Conservation (phyloP, 805 yeast genomes). For the Zygosaccharomyces bailii region DNA sequence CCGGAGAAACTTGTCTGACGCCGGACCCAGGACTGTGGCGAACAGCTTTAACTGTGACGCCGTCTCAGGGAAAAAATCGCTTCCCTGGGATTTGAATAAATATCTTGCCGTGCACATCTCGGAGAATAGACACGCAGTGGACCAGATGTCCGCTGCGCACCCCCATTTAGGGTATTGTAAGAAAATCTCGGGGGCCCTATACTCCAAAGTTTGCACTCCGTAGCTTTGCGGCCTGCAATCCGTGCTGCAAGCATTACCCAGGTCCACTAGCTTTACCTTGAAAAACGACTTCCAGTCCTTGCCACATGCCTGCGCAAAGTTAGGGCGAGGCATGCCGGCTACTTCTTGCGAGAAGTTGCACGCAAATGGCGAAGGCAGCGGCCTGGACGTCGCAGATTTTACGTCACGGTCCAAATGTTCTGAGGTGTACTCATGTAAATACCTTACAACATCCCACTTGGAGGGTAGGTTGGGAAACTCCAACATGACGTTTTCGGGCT, state of each 20-base stretch:
- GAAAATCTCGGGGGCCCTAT: conserved; percentile 7
- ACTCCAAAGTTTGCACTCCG: conserved; percentile 5
- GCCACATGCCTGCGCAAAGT: conserved; percentile 1
- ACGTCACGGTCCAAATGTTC: not conserved
- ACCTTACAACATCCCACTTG: conserved; percentile 5
- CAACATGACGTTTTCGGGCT: conserved; percentile 10
- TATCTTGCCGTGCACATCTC: conserved; percentile 8
- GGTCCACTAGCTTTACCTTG: conserved; percentile 6
- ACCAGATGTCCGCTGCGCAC: conserved; percentile 6
- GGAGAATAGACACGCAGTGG: conserved; percentile 7
- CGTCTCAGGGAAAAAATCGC: not conserved
- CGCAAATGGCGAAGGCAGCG: conserved; percentile 7
- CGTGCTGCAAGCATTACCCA: conserved; percentile 8
- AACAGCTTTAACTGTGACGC: conserved; percentile 5
- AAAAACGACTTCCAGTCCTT: conserved; percentile 4
- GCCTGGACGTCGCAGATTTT: conserved; percentile 2
- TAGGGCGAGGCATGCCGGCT: not conserved
- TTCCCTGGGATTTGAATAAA: not conserved
- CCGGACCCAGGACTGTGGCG: conserved; percentile 2
- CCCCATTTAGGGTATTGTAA: conserved; percentile 8
- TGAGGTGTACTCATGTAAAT: conserved; percentile 1
- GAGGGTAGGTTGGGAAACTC: conserved; percentile 5
- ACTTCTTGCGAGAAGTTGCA: not conserved
- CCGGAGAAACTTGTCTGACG: not conserved
- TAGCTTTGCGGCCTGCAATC: not conserved